Evolutionary conservation across 2,329 filamentous ascomycete species (phyloP).

Genomic region (Calonectria montana): DNA sequence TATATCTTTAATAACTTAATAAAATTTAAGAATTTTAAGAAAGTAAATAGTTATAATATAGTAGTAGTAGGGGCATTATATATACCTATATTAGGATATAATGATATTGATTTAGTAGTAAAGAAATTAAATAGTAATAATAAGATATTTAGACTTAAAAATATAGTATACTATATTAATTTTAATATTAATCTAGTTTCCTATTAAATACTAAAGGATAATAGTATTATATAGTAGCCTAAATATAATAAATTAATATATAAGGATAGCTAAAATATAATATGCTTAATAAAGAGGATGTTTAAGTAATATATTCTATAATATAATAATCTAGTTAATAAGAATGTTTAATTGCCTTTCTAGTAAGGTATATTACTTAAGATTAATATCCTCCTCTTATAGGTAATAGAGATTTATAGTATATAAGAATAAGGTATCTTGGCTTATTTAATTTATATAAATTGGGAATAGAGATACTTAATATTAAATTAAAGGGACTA

Average conservation of each 20-base stretch:
- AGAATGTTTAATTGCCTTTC: no score
- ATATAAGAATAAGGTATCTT: no score
- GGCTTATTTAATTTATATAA: no score
- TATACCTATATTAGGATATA: not conserved
- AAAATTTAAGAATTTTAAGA: not conserved
- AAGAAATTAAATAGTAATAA: not conserved
- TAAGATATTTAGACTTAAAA: not conserved
- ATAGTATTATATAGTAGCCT: not conserved
- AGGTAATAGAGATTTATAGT: not conserved
- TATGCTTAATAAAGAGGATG: no score
- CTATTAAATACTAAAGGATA: not conserved
- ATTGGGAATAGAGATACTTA: no score
- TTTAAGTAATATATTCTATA: no score
- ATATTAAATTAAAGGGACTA: conserved; percentile 11
- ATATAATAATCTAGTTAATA: no score
- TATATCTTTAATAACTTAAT: no score
- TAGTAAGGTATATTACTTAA: no score
- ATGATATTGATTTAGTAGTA: not conserved
- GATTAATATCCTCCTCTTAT: no score
- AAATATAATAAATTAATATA: not conserved
- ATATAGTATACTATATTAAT: not conserved
- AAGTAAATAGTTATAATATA: not conserved
- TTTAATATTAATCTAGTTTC: not conserved
- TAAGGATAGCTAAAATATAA: no score
- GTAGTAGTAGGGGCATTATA: not conserved